Evolutionary conservation across 768 basidiomycete species (phyloP), one percentile per base, ranked within the genome.

Genomic region (Gelatoporia subvermispora): DNA sequence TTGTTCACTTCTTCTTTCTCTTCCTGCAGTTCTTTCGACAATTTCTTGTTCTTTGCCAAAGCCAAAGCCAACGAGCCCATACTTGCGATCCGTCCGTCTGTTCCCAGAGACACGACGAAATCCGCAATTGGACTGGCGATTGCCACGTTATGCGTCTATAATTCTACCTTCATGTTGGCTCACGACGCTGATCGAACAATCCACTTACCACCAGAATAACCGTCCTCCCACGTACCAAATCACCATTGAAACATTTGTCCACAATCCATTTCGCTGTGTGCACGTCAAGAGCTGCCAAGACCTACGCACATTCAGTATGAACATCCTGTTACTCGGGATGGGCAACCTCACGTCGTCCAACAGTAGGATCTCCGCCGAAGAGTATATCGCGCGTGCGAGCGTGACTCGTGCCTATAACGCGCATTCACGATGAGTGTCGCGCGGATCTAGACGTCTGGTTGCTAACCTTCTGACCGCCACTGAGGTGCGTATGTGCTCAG

Each of bases 291-390:
- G n/a, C n/a, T n/a, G n/a, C n/a, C n/a, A n/a, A n/a, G n/a, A n/a
- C n/a, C 68, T 63, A 67, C 3, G 77, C 78, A 46, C 77, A 70
- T 11, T 75, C 73, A 36, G 77, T 76, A 2, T 77, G 64, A 1
- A 74, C 74, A 10, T 72, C 74, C 24, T 76, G 67, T 21, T 73
- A 52, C 47, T 71, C 35, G 10, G 18, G 48, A 10, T 25, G 36
- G 2, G 17, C 8, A 28, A 9, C 18, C 60, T 50, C 34, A 88
- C 78, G 56, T 90, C 88, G 56, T 92, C 88, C 37, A 90, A 65
- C 11, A 92, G 63, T 11, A 92, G 58, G 22, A 83, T 78, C 16
- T 77, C 63, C 0, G 87, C 81, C 8, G 63, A 62, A 1, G 77
- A 78, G 61, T 1, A 1, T 39, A 4, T 8, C 35, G 35, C n/a